A percentile compares a stretch with the other conserved stretches of the same genome.
These are phyloP conservation scores for Asterophora parasitica DNA, from an alignment of 768 basidiomycete genomes.

Conservation along the genomic window DNA sequence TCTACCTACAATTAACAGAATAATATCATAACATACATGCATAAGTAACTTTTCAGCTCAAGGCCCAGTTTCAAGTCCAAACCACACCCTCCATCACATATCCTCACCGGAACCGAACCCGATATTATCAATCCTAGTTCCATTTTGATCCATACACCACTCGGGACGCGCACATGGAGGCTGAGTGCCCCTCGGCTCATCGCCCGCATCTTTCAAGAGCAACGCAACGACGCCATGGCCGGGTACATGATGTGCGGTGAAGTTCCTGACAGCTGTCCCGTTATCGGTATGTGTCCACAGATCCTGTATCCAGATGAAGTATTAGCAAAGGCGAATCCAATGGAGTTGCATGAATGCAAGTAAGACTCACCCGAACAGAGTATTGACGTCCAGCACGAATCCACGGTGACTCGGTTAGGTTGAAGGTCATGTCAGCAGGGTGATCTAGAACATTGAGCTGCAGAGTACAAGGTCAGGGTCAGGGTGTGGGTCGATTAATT, in stretches of 20 bases:
- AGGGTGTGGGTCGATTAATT: neutral
- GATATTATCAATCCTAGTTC: slow-evolving; percentile 31
- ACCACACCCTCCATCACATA: neutral
- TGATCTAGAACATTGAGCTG: slow-evolving; percentile 57
- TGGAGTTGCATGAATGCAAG: neutral
- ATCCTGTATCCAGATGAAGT: slow-evolving; percentile 38
- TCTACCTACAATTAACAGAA: too few relatives aligned
- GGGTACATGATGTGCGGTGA: slow-evolving; percentile 51
- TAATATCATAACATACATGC: neutral
- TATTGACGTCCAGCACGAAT: slow-evolving; percentile 61
- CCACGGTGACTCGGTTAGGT: slow-evolving; percentile 61
- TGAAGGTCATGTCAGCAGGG: slow-evolving; percentile 52
- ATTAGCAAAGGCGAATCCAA: neutral
- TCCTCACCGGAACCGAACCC: slow-evolving; percentile 9
- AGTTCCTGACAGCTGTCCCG: slow-evolving; percentile 59
- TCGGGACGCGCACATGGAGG: slow-evolving; percentile 55
- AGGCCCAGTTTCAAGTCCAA: neutral
- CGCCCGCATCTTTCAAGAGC: slow-evolving; percentile 58
- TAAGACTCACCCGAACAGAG: slow-evolving; percentile 45
- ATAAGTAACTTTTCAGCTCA: neutral
- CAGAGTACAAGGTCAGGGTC: neutral
- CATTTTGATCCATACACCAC: slow-evolving; percentile 60
- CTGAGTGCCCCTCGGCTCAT: slow-evolving; percentile 55
- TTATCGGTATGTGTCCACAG: slow-evolving; percentile 72
- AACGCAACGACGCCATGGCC: slow-evolving; percentile 68